Evolutionary conservation across 2,329 filamentous ascomycete genomes (phyloP).

Genomic region (Pseudogymnoascus sp.): DNA sequence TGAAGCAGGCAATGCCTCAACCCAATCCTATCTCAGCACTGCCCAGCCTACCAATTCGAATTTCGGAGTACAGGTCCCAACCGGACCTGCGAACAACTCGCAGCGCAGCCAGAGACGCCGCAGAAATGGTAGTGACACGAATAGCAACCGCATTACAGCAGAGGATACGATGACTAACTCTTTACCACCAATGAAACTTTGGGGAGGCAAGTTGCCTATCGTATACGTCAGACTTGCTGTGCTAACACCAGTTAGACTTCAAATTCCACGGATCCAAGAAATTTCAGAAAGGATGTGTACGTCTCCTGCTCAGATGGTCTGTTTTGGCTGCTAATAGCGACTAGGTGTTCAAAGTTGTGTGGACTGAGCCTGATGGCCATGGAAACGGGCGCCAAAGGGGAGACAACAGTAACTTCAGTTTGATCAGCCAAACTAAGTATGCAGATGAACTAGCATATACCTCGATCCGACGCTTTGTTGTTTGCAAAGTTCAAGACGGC

Average conservation of each 20-base stretch:
- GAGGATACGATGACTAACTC: background rate
- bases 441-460: slow-evolving; percentile 8
- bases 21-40: background rate
- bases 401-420: background rate
- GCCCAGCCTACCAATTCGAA: background rate
- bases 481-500: background rate
- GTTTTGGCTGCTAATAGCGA: background rate
- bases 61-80: background rate
- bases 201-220: background rate
- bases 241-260: background rate
- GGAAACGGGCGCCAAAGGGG: slow-evolving; percentile 2
- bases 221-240: background rate
- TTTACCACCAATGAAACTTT: background rate
- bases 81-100: background rate
- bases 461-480: slow-evolving; percentile 13
- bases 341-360: slow-evolving; percentile 18
- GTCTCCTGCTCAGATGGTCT: background rate
- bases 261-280: fast-evolving
- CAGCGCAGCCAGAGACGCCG: background rate
- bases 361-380: slow-evolving; percentile 13
- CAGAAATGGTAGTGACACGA: background rate
- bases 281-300: background rate
- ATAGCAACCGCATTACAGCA: fast-evolving
- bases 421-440: background rate
- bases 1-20: background rate